phyloP scores from a whole-genome alignment of 345 rosid genomes.

The Angophora floribunda region DNA sequence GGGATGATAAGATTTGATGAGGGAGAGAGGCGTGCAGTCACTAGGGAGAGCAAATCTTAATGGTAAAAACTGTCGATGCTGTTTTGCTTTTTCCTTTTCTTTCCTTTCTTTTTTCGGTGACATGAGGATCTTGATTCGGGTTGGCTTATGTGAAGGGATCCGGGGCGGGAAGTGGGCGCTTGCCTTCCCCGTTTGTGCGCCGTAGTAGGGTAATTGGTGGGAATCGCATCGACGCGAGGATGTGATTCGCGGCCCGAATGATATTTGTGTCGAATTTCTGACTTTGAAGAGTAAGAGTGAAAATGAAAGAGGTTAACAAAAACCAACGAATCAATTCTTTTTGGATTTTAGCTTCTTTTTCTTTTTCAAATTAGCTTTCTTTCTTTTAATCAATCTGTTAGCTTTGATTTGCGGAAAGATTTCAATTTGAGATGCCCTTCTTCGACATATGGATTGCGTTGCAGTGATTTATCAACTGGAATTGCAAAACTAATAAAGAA shows the following conservation, averaged over 20 bases:
- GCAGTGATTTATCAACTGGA: background rate
- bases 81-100: background rate
- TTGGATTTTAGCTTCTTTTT: background rate
- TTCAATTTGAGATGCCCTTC: background rate
- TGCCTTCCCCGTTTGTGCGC: background rate
- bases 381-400: background rate
- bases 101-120: background rate
- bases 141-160: background rate
- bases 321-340: background rate
- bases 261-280: background rate
- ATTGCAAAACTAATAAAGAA: background rate
- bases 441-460: background rate
- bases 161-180: background rate
- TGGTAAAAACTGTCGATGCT: background rate
- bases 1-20: no score
- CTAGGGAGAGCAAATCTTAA: background rate
- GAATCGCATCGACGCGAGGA: background rate
- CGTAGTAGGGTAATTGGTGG: background rate
- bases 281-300: background rate
- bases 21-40: background rate
- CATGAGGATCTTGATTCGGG: background rate
- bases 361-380: background rate
- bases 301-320: background rate
- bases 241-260: no score
- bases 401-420: background rate